phyloP scores from a whole-genome alignment of 257 asterid species.

The Petunia secreta region DNA sequence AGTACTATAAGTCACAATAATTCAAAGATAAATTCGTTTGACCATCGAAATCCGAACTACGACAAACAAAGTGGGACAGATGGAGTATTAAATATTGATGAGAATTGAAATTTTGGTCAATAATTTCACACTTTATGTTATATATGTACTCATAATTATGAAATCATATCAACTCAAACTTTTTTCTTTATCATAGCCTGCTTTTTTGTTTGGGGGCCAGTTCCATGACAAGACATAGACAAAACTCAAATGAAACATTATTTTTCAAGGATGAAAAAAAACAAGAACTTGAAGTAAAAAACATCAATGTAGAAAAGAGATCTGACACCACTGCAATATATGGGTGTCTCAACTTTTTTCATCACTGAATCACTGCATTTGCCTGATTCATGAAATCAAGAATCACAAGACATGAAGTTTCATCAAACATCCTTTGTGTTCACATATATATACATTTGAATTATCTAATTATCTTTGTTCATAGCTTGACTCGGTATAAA shows the following conservation, averaged over 20 bases:
- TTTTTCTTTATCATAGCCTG: conserved; percentile 13
- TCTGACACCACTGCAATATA: conserved; percentile 39
- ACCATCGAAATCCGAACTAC: too few species aligned
- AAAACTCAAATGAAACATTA: conserved; percentile 44
- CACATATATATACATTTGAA: conserved; percentile 8
- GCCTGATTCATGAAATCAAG: conserved; percentile 42
- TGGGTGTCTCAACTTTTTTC: conserved; percentile 39
- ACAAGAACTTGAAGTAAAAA: conserved; percentile 29
- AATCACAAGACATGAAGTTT: conserved; percentile 37
- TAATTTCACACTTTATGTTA: conserved; percentile 12
- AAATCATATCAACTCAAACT: conserved; percentile 51
- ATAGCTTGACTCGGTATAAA: too few species aligned
- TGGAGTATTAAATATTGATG: too few species aligned
- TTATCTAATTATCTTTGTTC: neutral
- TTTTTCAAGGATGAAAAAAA: neutral
- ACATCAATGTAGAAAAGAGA: conserved; percentile 41
- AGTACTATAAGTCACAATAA: too few species aligned
- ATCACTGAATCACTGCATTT: conserved; percentile 47
- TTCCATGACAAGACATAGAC: conserved; percentile 51
- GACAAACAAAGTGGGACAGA: too few species aligned
- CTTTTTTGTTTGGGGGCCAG: conserved; percentile 34
- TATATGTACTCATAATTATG: conserved; percentile 29
- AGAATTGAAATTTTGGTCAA: too few species aligned
- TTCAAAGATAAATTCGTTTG: too few species aligned
- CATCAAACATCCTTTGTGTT: conserved; percentile 23